These are phyloP conservation scores for Pleoardoris graminearum DNA, from an alignment of 2,329 filamentous ascomycete species.

Conservation along the genomic window DNA sequence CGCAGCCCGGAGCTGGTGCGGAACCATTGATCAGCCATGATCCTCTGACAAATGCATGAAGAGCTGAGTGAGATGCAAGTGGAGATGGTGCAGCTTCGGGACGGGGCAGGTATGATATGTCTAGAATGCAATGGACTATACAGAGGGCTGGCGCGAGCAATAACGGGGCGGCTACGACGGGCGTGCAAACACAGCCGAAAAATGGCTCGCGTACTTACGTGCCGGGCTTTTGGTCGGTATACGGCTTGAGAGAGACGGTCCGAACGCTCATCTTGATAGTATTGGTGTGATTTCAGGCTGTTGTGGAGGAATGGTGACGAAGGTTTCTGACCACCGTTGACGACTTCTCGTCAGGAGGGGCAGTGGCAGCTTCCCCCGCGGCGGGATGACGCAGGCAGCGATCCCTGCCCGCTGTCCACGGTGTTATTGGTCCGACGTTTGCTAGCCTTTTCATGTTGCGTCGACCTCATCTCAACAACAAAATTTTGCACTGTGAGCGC, in stretches of 20 bases:
- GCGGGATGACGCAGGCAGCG: conserved; percentile 29
- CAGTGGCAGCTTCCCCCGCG: conserved; percentile 26
- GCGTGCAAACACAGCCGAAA: conserved; percentile 20
- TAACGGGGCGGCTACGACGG: conserved; percentile 18
- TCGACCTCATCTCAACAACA: conserved; percentile 7
- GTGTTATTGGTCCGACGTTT: neutral
- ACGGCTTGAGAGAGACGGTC: conserved; percentile 81
- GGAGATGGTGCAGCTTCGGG: conserved; percentile 9
- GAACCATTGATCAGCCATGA: conserved; percentile 31
- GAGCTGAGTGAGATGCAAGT: conserved; percentile 7
- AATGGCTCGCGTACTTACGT: conserved; percentile 69
- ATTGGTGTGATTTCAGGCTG: conserved; percentile 23
- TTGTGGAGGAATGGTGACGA: conserved; percentile 20
- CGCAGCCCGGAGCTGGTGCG: conserved; percentile 83
- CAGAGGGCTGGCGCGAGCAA: conserved; percentile 18
- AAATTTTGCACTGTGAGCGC: neutral
- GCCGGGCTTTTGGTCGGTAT: conserved; percentile 97
- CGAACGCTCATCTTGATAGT: conserved; percentile 64
- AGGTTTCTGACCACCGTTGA: conserved; percentile 19
- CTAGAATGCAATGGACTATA: conserved; percentile 18
- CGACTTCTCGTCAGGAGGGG: conserved; percentile 37
- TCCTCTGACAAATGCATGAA: conserved; percentile 18
- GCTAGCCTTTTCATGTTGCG: conserved; percentile 1
- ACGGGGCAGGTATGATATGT: conserved; percentile 8
- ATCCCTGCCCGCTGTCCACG: conserved; percentile 5